These are phyloP conservation scores for Phaeosphaeriaceae sp. DNA, from an alignment of 2,329 filamentous ascomycete genomes.

Conservation along the genomic window DNA sequence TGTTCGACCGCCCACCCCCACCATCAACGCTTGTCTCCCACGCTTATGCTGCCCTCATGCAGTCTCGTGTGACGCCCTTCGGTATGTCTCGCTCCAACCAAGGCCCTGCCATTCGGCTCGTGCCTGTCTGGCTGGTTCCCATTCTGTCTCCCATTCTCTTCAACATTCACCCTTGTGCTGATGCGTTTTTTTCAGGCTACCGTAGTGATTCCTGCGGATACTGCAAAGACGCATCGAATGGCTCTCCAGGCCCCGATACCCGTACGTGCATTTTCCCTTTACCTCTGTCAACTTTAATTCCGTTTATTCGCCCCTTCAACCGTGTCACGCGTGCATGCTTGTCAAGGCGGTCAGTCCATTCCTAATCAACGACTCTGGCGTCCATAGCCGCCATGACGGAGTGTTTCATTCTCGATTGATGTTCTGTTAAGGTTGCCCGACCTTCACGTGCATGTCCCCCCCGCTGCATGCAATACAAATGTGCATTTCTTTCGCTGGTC, in stretches of 20 bases:
- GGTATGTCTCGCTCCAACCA: conserved; percentile 52
- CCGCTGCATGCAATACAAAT: conserved; percentile 17
- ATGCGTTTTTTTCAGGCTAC: conserved; percentile 50
- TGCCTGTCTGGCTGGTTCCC: conserved; percentile 47
- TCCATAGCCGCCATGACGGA: conserved; percentile 2
- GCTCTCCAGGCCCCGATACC: conserved; percentile 56
- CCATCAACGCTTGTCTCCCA: conserved; percentile 38
- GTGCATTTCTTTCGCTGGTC: conserved; percentile 2
- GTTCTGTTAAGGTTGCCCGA: conserved; percentile 36
- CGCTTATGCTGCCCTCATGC: conserved; percentile 52
- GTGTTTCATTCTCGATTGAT: conserved; percentile 18
- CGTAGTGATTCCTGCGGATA: conserved; percentile 58
- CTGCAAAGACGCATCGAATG: conserved; percentile 56
- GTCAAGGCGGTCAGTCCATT: conserved; percentile 16
- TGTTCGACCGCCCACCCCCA: conserved; percentile 36
- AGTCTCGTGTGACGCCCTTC: conserved; percentile 50
- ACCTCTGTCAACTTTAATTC: too few species aligned
- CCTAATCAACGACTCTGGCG: conserved; percentile 6
- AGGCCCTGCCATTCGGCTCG: conserved; percentile 37
- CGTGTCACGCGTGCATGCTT: conserved; percentile 28
- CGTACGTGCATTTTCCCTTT: conserved; percentile 51
- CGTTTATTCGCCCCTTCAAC: conserved; percentile 14
- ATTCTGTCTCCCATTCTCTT: conserved; percentile 9
- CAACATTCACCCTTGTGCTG: conserved; percentile 18
- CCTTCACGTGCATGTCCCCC: conserved; percentile 31